phyloP scores from a whole-genome alignment of 345 rosid species.

The Murraya koenigii region DNA sequence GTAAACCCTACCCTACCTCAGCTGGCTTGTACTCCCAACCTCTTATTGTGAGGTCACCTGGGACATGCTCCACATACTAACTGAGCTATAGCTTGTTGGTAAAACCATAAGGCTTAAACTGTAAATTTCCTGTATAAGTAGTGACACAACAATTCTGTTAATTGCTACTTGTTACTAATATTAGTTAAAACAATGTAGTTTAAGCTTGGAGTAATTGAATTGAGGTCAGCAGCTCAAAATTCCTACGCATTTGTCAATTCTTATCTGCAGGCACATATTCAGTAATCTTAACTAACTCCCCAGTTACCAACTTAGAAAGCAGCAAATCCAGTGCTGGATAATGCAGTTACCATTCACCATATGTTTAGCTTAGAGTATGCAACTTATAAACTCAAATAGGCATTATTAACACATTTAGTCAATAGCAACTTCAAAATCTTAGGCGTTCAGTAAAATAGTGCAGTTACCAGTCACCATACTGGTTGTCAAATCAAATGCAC shows the following conservation, averaged over 20 bases:
- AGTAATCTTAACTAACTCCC: not conserved
- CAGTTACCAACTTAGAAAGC: not conserved
- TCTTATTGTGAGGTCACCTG: conserved; percentile 14
- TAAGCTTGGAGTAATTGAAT: not conserved
- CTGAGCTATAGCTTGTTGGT: conserved; percentile 16
- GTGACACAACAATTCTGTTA: conserved; percentile 19
- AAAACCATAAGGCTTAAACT: conserved; percentile 11
- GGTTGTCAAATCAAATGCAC: not conserved
- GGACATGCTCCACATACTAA: conserved; percentile 13
- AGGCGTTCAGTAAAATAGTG: not conserved
- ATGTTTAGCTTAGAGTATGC: not conserved
- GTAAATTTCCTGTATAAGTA: conserved; percentile 16
- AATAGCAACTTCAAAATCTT: not conserved
- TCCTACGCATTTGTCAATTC: not conserved
- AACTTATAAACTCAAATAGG: not conserved
- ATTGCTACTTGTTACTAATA: conserved; percentile 11
- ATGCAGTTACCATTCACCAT: not conserved
- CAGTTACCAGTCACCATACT: not conserved
- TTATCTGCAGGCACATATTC: not conserved
- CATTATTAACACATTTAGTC: not conserved
- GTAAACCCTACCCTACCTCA: conserved; percentile 19
- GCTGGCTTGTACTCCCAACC: not conserved
- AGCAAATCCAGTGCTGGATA: not conserved
- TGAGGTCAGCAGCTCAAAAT: not conserved
- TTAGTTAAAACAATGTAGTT: not conserved